Evolutionary conservation across 129 eudicot genomes (phyloP).

Genomic region (Apium graveolens): DNA sequence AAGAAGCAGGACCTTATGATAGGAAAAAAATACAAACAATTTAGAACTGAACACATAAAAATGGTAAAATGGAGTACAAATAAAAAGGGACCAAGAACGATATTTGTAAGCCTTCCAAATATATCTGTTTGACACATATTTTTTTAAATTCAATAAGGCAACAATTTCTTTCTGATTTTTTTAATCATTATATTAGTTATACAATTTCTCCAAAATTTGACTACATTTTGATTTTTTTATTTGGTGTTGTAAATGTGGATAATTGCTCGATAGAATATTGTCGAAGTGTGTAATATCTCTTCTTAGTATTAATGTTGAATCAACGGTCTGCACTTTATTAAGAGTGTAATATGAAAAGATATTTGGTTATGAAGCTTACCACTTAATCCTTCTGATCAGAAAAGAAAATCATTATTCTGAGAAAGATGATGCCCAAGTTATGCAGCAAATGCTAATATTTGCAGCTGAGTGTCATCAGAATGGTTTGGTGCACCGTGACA

Average conservation of each 20-base stretch:
- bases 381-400: slow-evolving; percentile 35
- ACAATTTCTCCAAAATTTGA: background rate
- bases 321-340: background rate
- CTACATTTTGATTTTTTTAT: background rate
- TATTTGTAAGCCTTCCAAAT: background rate
- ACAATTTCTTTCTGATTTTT: background rate
- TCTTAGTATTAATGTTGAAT: background rate
- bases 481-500: slow-evolving; percentile 98
- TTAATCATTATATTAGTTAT: background rate
- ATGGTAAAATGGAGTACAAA: background rate
- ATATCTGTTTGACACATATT: background rate
- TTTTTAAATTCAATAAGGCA: background rate
- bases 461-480: slow-evolving; percentile 94
- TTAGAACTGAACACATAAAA: background rate
- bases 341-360: slow-evolving; percentile 4
- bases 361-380: background rate
- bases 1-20: background rate
- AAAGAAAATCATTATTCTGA: slow-evolving; percentile 93
- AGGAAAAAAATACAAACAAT: background rate
- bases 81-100: background rate
- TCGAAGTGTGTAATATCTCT: slow-evolving; percentile 59
- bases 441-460: slow-evolving; percentile 95
- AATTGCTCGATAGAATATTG: slow-evolving; percentile 81
- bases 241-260: slow-evolving; percentile 93
- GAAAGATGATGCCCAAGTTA: slow-evolving; percentile 90